Conservation (phyloP, 2,329 filamentous ascomycete species). For the Lachnellula cervina region DNA sequence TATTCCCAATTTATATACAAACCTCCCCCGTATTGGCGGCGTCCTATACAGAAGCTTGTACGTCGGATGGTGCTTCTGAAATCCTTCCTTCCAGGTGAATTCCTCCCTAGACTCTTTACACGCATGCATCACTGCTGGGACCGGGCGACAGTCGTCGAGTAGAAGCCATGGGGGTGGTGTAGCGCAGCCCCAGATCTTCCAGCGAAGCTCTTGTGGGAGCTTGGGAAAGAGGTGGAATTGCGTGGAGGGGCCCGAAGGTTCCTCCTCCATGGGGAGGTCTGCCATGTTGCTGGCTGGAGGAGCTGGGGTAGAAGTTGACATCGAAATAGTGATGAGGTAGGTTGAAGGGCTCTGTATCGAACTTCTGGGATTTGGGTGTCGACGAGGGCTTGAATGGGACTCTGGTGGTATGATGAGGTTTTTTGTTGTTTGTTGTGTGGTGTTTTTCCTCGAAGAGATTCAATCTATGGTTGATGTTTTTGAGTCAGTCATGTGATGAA, state of each 20-base stretch:
- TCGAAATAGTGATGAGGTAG: background rate
- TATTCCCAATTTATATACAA: no score
- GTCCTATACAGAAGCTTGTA: background rate
- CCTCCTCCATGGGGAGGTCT: background rate
- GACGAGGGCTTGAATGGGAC: no score
- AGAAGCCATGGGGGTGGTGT: background rate
- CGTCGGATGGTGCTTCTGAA: background rate
- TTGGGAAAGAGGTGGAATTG: constrained; percentile 5
- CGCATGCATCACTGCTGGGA: background rate
- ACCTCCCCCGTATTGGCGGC: no score
- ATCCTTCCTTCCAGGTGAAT: background rate
- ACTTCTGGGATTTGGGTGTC: no score
- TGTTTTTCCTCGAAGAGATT: no score
- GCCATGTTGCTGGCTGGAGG: background rate
- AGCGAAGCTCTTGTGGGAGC: constrained; percentile 4
- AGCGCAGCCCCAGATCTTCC: background rate
- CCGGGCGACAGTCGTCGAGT: background rate
- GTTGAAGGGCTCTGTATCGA: no score
- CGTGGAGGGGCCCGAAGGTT: no score
- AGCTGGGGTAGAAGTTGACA: background rate
- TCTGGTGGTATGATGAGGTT: no score
- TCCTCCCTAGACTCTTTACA: background rate
- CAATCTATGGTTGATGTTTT: no score
- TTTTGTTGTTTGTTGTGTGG: no score
- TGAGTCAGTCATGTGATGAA: no score